Conservation (phyloP, 495 filamentous ascomycete species). For the Aspergillus heteromorphus region DNA sequence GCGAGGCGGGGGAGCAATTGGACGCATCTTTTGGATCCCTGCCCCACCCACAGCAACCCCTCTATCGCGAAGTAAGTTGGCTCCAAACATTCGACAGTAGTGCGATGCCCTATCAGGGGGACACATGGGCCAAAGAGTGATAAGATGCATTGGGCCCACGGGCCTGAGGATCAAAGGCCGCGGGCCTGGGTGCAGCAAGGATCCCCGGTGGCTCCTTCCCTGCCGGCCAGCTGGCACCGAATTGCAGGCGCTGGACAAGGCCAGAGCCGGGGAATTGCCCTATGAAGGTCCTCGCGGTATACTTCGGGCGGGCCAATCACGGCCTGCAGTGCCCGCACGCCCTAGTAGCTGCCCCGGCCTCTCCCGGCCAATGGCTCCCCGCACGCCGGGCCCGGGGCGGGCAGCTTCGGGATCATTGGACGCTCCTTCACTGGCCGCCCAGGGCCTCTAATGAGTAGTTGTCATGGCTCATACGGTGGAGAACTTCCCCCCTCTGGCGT, state of each 20-base stretch:
- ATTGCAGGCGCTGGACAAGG: neutral
- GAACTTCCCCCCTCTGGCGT: too few relatives aligned
- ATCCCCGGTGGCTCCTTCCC: constrained; percentile 4
- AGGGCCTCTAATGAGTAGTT: too few relatives aligned
- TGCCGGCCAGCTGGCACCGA: neutral
- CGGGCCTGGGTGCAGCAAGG: constrained; percentile 4
- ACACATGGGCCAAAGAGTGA: constrained; percentile 36
- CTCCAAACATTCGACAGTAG: constrained; percentile 14
- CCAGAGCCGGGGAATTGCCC: neutral
- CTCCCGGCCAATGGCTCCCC: constrained; percentile 6
- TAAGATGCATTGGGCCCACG: constrained; percentile 11
- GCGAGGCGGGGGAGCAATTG: constrained; percentile 8
- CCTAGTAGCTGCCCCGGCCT: constrained; percentile 6
- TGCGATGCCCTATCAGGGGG: constrained; percentile 32
- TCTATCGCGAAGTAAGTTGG: constrained; percentile 7
- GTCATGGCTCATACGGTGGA: neutral
- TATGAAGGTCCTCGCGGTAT: neutral
- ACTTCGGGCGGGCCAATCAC: constrained; percentile 21
- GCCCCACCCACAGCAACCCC: constrained; percentile 16
- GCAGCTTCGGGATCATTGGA: neutral
- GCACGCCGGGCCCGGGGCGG: neutral
- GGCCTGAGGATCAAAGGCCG: constrained; percentile 6
- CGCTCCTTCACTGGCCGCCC: neutral
- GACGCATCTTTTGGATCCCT: constrained; percentile 2
- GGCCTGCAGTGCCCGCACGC: constrained; percentile 20